Base-by-base conservation (phyloP, 2,329 filamentous ascomycete species). In the Daldinia sp. region DNA sequence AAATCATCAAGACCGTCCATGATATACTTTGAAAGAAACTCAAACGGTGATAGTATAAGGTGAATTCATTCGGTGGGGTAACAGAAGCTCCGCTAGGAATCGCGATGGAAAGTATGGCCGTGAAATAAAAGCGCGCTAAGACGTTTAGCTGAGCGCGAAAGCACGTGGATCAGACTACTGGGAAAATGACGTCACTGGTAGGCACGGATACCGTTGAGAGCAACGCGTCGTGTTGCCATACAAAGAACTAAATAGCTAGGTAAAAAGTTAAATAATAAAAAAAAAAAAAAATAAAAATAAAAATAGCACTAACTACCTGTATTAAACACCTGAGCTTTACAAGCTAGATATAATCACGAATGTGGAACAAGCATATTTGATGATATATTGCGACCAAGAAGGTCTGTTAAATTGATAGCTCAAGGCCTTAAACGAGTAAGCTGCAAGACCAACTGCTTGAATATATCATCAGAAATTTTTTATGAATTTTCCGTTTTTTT, bases 401-500 rank as follows among this genome's bases (percentile, higher is more conserved):
- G 72, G 75, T 64, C 75, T 72, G 10, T 73, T 53, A 46, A 75
- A 74, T 76, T 78, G 51, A 68, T 59, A 65, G 69, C 70, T 57
- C 62, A 60, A 67, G 67, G 72, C 72, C 71, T 70, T 37, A 50
- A 64, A 58, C 50, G 33, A 44, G 30, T 37, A 61, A 70, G 70
- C 70, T 70, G 58, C 13, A 18, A 12, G 41, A 46, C 26, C 30
- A 13, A n/a, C 60, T 66, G 53, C 60, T 70, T 65, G 64, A 64
- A 72, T 75, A 75, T 72, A 76, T 69, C 75, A 74, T 57, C 75
- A 76, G 59, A 74, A 73, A 57, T 33, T 61, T 70, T 70, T 70
- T 72, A 20, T 64, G 28, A 60, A 12, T 60, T 65, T 67, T 64
- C 48, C 44, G n/a, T 63, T 39, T 66, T 68, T 69, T 13, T 6